These are phyloP conservation scores for Talaromyces borbonicus DNA, from an alignment of 495 filamentous ascomycete genomes.

Conservation along the genomic window DNA sequence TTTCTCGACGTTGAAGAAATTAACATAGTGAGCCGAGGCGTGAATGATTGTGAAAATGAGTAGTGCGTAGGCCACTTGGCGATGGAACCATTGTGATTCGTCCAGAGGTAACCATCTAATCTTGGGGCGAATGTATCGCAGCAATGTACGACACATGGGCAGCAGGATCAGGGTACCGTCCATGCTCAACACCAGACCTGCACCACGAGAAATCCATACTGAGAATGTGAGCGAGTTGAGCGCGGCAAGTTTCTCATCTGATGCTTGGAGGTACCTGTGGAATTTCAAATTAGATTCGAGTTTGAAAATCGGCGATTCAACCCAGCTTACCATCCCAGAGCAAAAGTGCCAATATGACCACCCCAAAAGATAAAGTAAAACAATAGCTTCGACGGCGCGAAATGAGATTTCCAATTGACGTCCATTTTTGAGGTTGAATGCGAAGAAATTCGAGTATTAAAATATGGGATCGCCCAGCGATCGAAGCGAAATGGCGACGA, in stretches of 20 bases:
- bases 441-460: neutral
- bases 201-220: conserved; percentile 93
- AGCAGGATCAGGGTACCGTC: conserved; percentile 83
- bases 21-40: conserved; percentile 79
- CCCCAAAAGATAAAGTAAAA: conserved; percentile 86
- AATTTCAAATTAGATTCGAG: conserved; percentile 15
- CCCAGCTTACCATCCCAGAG: conserved; percentile 66
- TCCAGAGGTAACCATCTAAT: conserved; percentile 82
- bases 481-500: no score
- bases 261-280: conserved; percentile 66
- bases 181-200: conserved; percentile 69
- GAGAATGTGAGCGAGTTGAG: conserved; percentile 80
- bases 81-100: conserved; percentile 93
- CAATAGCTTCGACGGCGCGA: conserved; percentile 55
- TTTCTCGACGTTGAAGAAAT: conserved; percentile 94
- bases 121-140: conserved; percentile 78
- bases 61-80: conserved; percentile 85
- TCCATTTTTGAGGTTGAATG: conserved; percentile 4
- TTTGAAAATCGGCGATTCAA: neutral
- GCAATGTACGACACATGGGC: conserved; percentile 87
- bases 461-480: conserved; percentile 5
- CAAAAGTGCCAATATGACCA: conserved; percentile 71
- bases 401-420: conserved; percentile 40
- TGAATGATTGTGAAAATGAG: conserved; percentile 77
- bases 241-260: conserved; percentile 53